phyloP scores from a whole-genome alignment of 768 basidiomycete genomes.

The Pleurotus giganteus region DNA sequence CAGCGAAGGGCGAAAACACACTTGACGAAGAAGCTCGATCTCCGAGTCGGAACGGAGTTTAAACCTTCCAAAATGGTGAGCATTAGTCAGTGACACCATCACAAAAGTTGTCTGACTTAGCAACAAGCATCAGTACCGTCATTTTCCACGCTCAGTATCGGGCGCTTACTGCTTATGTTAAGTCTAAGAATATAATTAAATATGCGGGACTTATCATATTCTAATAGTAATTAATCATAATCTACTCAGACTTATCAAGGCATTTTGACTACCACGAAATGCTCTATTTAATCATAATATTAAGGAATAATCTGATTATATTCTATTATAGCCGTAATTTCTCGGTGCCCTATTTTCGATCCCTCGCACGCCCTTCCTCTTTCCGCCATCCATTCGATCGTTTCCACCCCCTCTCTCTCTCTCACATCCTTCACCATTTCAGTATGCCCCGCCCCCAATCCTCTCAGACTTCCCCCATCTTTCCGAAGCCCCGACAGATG shows the following conservation, averaged over 20 bases:
- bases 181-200: background rate
- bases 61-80: too few species aligned
- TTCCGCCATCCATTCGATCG: too few species aligned
- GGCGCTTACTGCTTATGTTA: background rate
- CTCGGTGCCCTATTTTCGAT: background rate
- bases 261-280: background rate
- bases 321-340: background rate
- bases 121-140: too few species aligned
- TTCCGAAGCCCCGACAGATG: constrained; percentile 21
- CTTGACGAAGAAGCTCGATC: too few species aligned
- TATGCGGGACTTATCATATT: background rate
- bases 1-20: too few species aligned
- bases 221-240: background rate
- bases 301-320: background rate
- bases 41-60: too few species aligned
- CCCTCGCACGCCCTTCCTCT: too few species aligned
- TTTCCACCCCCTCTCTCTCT: too few species aligned
- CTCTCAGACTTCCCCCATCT: background rate
- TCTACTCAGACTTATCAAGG: background rate
- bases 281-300: background rate
- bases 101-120: too few species aligned
- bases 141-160: too few species aligned
- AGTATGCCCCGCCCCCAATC: background rate
- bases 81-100: too few species aligned
- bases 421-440: background rate